Percentiles rank a stretch among this genome's conserved stretches.
These are phyloP conservation scores for Mycena sp. DNA, from an alignment of 1,284 basidiomycete species.

Conservation along the genomic window DNA sequence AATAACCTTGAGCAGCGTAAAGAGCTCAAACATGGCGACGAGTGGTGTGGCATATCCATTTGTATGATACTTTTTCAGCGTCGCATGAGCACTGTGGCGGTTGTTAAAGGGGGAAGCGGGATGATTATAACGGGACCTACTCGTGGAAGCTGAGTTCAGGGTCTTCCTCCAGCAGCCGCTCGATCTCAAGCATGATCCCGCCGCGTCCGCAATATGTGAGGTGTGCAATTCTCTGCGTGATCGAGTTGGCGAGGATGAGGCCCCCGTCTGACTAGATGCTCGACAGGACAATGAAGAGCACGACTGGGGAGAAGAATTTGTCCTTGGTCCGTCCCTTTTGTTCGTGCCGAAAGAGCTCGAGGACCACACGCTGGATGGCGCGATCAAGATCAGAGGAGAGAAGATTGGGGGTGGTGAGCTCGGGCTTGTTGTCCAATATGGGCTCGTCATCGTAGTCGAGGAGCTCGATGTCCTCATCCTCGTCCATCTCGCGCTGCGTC, in stretches of 20 bases:
- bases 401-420: not conserved
- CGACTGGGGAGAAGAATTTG: slow-evolving; percentile 5
- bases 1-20: slow-evolving; percentile 7
- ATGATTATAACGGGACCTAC: not conserved
- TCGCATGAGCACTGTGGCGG: not conserved
- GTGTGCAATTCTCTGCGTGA: slow-evolving; percentile 7
- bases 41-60: not conserved
- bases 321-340: not conserved
- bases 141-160: not conserved
- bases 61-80: slow-evolving; percentile 7
- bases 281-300: slow-evolving; percentile 10
- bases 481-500: not conserved
- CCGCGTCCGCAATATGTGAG: slow-evolving; percentile 2
- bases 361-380: slow-evolving; percentile 1
- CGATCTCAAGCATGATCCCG: slow-evolving; percentile 10
- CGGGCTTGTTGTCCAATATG: no score
- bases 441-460: not conserved
- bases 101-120: not conserved
- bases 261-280: not conserved
- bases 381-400: not conserved
- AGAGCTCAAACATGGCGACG: slow-evolving; percentile 5
- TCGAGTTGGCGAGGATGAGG: slow-evolving; percentile 3
- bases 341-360: not conserved
- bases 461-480: not conserved
- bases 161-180: not conserved